A percentile compares a stretch with the other conserved stretches of the same genome.
phyloP scores from a whole-genome alignment of 2,329 filamentous ascomycete genomes.

The Plectosphaerella plurivora region DNA sequence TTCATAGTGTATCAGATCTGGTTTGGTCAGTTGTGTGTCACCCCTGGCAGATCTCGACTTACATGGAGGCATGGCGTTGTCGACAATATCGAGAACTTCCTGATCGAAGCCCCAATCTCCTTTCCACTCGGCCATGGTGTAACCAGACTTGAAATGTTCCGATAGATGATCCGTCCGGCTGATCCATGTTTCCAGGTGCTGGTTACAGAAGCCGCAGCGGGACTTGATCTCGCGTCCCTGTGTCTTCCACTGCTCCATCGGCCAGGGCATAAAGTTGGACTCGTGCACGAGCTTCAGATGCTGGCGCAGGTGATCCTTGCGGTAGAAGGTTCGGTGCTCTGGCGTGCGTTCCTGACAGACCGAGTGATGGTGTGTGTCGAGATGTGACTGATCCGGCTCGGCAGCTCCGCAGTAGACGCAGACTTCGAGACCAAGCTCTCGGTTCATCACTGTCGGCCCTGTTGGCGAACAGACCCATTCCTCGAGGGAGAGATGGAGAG shows the following conservation, averaged over 20 bases:
- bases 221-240: conserved; percentile 28
- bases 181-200: conserved; percentile 29
- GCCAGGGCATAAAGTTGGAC: conserved; percentile 33
- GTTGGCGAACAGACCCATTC: conserved; percentile 39
- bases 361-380: conserved; percentile 30
- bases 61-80: conserved; percentile 36
- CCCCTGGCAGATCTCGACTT: neutral
- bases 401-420: conserved; percentile 33
- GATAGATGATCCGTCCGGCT: conserved; percentile 32
- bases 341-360: conserved; percentile 44
- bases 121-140: conserved; percentile 38
- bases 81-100: conserved; percentile 27
- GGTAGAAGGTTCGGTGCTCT: conserved; percentile 36
- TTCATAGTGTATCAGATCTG: conserved; percentile 9
- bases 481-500: conserved; percentile 39
- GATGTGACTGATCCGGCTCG: conserved; percentile 25
- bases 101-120: conserved; percentile 37
- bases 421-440: conserved; percentile 30
- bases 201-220: conserved; percentile 35
- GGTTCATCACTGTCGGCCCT: conserved; percentile 30
- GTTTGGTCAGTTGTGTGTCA: neutral
- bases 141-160: conserved; percentile 35
- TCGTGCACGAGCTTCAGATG: conserved; percentile 37
- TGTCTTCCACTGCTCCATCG: conserved; percentile 37
- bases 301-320: conserved; percentile 39